Conservation (phyloP, 2,329 filamentous ascomycete species). For the Fusarium equiseti region DNA sequence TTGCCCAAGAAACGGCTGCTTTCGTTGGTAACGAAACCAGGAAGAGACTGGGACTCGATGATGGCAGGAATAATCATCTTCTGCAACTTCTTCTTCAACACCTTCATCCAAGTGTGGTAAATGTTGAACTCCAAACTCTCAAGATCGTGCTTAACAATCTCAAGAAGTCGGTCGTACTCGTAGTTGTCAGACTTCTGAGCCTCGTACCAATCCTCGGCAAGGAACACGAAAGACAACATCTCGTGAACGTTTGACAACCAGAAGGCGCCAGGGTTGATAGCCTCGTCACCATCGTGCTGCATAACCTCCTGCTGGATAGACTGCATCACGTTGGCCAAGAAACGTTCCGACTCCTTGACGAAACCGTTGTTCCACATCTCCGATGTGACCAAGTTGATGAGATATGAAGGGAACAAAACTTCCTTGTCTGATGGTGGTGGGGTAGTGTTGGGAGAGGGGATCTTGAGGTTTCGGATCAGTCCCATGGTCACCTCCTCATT, state of each 20-base stretch:
- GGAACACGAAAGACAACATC: conserved; percentile 99
- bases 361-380: conserved; percentile 99
- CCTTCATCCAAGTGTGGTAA: conserved; percentile 99
- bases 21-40: conserved; percentile 98
- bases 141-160: conserved; percentile 99
- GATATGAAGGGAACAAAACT: conserved; percentile 96
- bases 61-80: conserved; percentile 99
- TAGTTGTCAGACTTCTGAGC: conserved; percentile 99
- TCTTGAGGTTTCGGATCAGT: conserved; percentile 95
- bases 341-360: conserved; percentile 98
- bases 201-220: conserved; percentile 99
- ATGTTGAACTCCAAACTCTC: conserved; percentile 99
- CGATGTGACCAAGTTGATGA: conserved; percentile 98
- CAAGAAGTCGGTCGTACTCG: conserved; percentile 95
- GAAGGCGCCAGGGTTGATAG: conserved; percentile 96
- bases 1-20: conserved; percentile 98
- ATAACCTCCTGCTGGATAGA: conserved; percentile 99
- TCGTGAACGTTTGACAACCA: conserved; percentile 99
- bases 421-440: conserved; percentile 97
- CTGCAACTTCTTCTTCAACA: conserved; percentile 97
- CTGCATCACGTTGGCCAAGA: conserved; percentile 99
- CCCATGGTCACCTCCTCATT: conserved; percentile 98
- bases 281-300: conserved; percentile 97
- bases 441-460: conserved; percentile 86
- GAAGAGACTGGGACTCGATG: conserved; percentile 97